phyloP scores from a whole-genome alignment of 2,329 filamentous ascomycete species.

The Paraphaeosphaeria minitans region DNA sequence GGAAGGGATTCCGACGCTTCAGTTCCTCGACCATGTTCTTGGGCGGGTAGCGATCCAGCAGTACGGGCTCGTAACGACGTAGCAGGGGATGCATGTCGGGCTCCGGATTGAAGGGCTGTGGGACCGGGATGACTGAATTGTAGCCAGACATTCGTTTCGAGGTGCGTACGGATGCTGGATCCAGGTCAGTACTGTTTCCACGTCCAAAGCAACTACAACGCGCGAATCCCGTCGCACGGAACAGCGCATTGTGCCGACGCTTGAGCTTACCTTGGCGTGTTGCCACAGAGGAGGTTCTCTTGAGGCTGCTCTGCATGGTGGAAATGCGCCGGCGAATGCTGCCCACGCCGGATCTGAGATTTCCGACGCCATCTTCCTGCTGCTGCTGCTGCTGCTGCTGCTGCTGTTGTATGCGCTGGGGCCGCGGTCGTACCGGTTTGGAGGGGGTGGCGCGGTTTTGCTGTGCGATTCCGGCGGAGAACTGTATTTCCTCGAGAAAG shows the following conservation, averaged over 20 bases:
- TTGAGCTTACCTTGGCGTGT: slow-evolving; percentile 68
- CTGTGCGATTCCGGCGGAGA: slow-evolving; percentile 75
- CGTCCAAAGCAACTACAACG: slow-evolving; percentile 28
- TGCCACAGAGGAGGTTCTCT: slow-evolving; percentile 77
- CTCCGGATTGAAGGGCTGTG: slow-evolving; percentile 85
- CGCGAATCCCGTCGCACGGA: slow-evolving; percentile 15
- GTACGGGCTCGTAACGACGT: slow-evolving; percentile 91
- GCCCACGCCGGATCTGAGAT: slow-evolving; percentile 68
- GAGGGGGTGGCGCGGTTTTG: slow-evolving; percentile 57
- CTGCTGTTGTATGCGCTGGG: slow-evolving; percentile 69
- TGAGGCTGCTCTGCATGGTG: slow-evolving; percentile 88
- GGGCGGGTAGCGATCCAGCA: slow-evolving; percentile 91
- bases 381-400: slow-evolving; percentile 27
- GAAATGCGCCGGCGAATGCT: slow-evolving; percentile 93
- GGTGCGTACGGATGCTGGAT: slow-evolving; percentile 70
- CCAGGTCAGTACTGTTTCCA: slow-evolving; percentile 31
- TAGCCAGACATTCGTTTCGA: slow-evolving; percentile 93
- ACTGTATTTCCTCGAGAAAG: slow-evolving; percentile 89
- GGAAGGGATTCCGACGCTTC: slow-evolving; percentile 81
- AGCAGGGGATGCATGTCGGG: slow-evolving; percentile 96
- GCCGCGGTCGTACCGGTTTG: slow-evolving; percentile 75
- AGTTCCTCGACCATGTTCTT: slow-evolving; percentile 80
- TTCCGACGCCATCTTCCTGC: slow-evolving; percentile 59
- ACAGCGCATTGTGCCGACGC: slow-evolving; percentile 8
- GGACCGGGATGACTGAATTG: slow-evolving; percentile 94